These are phyloP conservation scores for Diaporthe sp. DNA, from an alignment of 2,329 filamentous ascomycete genomes.

Conservation along the genomic window DNA sequence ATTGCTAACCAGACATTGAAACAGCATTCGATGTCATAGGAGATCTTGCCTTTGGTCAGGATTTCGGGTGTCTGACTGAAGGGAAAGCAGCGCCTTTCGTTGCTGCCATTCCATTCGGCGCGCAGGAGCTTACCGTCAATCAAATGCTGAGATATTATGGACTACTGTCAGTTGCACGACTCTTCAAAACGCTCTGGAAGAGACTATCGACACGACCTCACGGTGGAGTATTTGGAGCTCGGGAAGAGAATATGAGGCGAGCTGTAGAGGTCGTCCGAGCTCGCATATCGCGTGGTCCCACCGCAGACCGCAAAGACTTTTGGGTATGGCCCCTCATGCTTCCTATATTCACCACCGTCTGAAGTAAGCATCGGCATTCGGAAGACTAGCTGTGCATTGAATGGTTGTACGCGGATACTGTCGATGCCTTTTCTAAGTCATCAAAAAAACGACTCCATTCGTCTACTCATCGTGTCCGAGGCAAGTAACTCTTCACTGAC, in stretches of 20 bases:
- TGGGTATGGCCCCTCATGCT: background rate
- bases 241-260: constrained; percentile 9
- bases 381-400: background rate
- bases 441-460: background rate
- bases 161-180: background rate
- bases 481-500: background rate
- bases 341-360: background rate
- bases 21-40: constrained; percentile 14
- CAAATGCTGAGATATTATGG: constrained; percentile 9
- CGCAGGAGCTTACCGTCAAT: background rate
- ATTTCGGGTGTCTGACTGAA: background rate
- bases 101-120: constrained; percentile 1
- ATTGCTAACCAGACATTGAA: background rate
- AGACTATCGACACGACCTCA: background rate
- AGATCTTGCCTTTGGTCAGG: background rate
- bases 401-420: too few species aligned
- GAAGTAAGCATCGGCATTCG: background rate
- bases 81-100: background rate
- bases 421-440: too few species aligned
- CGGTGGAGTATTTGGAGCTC: background rate
- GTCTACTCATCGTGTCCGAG: too few species aligned
- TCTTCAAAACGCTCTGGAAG: background rate
- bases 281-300: constrained; percentile 5
- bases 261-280: constrained; percentile 4
- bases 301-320: constrained; percentile 6